Conservation (phyloP, 2,329 filamentous ascomycete species). For the Fusarium sp. region DNA sequence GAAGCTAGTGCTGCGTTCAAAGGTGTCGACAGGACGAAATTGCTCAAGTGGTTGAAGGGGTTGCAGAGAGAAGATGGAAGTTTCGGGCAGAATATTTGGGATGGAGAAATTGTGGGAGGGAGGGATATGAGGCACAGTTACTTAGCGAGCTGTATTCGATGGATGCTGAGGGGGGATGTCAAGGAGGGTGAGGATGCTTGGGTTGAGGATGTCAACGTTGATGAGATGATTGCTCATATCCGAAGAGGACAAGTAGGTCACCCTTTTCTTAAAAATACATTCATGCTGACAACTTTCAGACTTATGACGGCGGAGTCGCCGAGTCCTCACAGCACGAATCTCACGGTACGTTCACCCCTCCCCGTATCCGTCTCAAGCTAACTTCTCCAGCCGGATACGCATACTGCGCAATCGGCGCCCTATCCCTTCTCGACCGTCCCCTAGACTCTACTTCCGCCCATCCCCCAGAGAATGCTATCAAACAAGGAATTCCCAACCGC, state of each 20-base stretch:
- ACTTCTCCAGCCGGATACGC: conserved; percentile 78
- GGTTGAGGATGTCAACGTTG: conserved; percentile 79
- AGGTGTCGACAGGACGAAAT: conserved; percentile 73
- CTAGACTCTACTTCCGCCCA: conserved; percentile 44
- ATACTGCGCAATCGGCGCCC: conserved; percentile 84
- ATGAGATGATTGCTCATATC: conserved; percentile 76
- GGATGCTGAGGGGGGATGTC: conserved; percentile 78
- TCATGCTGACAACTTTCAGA: conserved; percentile 56
- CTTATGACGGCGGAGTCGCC: conserved; percentile 86
- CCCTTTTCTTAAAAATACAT: neutral
- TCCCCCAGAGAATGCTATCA: conserved; percentile 41
- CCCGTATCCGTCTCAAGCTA: conserved; percentile 5
- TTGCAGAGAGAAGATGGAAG: conserved; percentile 88
- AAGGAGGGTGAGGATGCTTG: conserved; percentile 61
- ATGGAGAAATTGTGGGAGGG: conserved; percentile 74
- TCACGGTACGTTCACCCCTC: conserved; percentile 68
- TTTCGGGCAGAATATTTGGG: conserved; percentile 83
- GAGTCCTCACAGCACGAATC: conserved; percentile 84
- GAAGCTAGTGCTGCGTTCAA: conserved; percentile 60
- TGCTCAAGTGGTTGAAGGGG: conserved; percentile 77
- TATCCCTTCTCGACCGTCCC: conserved; percentile 78
- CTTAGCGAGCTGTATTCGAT: conserved; percentile 82
- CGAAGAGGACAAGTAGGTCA: conserved; percentile 64
- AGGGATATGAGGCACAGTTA: conserved; percentile 90
- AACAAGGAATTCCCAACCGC: conserved; percentile 49